Evolutionary conservation across 2,329 filamentous ascomycete genomes (phyloP).

Genomic region (Aureobasidium sp.): DNA sequence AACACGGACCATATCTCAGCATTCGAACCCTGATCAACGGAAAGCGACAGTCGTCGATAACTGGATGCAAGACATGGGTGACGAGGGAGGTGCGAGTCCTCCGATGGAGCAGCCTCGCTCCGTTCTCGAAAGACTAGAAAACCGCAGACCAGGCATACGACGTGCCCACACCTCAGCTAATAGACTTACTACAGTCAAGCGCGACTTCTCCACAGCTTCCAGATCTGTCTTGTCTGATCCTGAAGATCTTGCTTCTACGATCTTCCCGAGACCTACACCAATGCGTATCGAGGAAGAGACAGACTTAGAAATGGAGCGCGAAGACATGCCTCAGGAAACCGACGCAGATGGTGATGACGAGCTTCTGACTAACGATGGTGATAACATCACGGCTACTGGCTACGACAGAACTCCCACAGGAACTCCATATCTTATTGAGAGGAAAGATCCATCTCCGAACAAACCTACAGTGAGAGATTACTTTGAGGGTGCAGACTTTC

Average conservation of each 20-base stretch:
- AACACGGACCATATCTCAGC: slow-evolving; percentile 44
- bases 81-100: slow-evolving; percentile 46
- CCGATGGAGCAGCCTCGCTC: slow-evolving; percentile 54
- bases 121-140: slow-evolving; percentile 51
- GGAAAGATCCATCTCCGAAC: not conserved
- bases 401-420: slow-evolving; percentile 15
- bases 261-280: slow-evolving; percentile 31
- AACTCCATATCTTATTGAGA: slow-evolving; percentile 13
- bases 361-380: slow-evolving; percentile 69
- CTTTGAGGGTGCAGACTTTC: not conserved
- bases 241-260: slow-evolving; percentile 36
- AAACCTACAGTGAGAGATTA: not conserved
- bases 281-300: slow-evolving; percentile 40
- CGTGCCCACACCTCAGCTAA: slow-evolving; percentile 37
- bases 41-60: slow-evolving; percentile 75
- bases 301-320: slow-evolving; percentile 28
- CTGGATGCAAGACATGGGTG: slow-evolving; percentile 71
- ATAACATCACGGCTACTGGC: slow-evolving; percentile 32
- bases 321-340: slow-evolving; percentile 52
- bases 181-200: slow-evolving; percentile 23
- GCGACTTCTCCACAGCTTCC: slow-evolving; percentile 43
- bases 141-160: slow-evolving; percentile 44
- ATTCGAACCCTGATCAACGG: slow-evolving; percentile 46
- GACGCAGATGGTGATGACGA: slow-evolving; percentile 88
- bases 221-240: slow-evolving; percentile 52